These are phyloP conservation scores for Desmodesmus armatus DNA, from an alignment of 139 green algal genomes.

Conservation along the genomic window DNA sequence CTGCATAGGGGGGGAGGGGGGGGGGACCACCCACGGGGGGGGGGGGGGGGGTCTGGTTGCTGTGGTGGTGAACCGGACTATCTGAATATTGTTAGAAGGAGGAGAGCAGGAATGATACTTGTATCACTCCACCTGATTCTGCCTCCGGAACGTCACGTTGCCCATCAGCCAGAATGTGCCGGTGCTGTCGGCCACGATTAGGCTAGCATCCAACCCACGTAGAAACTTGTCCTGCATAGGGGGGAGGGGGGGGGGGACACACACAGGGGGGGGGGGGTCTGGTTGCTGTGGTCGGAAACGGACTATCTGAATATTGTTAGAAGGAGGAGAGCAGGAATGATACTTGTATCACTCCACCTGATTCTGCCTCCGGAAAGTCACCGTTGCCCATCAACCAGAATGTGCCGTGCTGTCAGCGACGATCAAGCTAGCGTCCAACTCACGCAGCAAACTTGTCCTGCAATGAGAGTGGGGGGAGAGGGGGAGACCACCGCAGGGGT, in stretches of 20 bases:
- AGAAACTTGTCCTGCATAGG: slow-evolving; percentile 35
- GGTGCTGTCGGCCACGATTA: slow-evolving; percentile 88
- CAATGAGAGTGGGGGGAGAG: no score
- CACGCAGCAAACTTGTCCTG: no score
- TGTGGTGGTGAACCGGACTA: not conserved
- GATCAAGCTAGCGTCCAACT: no score
- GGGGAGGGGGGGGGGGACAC: not conserved
- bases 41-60: not conserved
- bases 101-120: not conserved
- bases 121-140: slow-evolving; percentile 82
- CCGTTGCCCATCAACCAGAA: no score
- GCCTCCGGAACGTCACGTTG: slow-evolving; percentile 93
- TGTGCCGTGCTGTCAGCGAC: no score
- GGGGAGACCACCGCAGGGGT: not conserved
- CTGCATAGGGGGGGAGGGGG: not conserved
- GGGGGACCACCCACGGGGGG: not conserved
- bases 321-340: not conserved
- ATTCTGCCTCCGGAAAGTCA: no score
- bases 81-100: no score
- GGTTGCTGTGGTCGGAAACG: not conserved
- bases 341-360: slow-evolving; percentile 78
- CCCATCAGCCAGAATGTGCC: slow-evolving; percentile 86
- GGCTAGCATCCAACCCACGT: slow-evolving; percentile 43
- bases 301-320: no score
- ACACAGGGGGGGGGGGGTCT: not conserved